Conservation (phyloP, 192 early-diverging fungal genomes). For the Backusella sp. region DNA sequence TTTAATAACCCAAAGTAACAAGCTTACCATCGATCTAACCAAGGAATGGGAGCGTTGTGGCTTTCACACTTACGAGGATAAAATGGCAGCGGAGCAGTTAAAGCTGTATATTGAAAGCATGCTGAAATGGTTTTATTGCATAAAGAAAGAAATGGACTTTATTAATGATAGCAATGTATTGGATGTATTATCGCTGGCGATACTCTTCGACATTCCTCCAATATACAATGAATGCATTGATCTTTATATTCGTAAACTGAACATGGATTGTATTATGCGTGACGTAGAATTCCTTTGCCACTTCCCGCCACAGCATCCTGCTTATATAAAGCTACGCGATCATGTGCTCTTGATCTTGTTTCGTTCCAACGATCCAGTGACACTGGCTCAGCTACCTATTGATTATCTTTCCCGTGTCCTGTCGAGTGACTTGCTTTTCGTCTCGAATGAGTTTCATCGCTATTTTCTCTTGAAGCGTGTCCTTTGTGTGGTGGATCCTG, state of each 20-base stretch:
- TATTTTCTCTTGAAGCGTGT: not conserved
- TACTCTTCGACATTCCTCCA: not conserved
- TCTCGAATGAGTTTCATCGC: not conserved
- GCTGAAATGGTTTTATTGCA: not conserved
- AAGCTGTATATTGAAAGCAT: not conserved
- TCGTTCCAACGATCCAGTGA: not conserved
- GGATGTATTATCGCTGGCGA: not conserved
- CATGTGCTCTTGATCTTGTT: not conserved
- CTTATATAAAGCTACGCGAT: not conserved
- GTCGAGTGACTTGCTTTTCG: not conserved
- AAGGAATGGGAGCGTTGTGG: not conserved
- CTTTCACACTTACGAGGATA: not conserved
- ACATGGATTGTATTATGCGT: not conserved
- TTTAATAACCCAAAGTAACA: not conserved
- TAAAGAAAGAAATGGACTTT: not conserved
- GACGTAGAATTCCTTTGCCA: not conserved
- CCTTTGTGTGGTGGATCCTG: not conserved
- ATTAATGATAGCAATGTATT: not conserved
- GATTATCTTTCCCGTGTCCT: not conserved
- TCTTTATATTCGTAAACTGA: not conserved
- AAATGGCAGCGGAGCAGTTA: not conserved
- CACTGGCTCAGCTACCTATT: not conserved
- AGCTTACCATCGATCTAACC: not conserved
- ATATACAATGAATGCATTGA: not conserved
- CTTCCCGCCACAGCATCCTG: not conserved